Conservation (phyloP, 352 stramenopile species). For the Globisporangium solare region DNA sequence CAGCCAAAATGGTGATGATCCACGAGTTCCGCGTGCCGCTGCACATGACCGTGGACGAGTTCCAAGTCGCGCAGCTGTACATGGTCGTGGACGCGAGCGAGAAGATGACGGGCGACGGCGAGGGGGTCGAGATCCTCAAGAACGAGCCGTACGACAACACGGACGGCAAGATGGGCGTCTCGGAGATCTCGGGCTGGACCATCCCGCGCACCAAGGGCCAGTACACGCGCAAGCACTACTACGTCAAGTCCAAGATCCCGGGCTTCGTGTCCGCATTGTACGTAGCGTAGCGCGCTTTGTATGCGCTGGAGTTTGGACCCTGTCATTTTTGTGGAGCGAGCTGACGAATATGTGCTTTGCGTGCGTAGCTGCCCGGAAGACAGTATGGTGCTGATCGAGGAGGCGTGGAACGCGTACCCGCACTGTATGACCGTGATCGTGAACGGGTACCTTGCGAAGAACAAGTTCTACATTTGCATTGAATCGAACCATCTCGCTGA, state of each 20-base stretch:
- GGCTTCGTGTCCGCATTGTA: constrained; percentile 79
- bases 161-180: constrained; percentile 71
- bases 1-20: constrained; percentile 63
- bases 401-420: constrained; percentile 86
- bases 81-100: constrained; percentile 87
- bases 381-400: constrained; percentile 82
- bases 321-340: neutral
- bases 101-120: constrained; percentile 77
- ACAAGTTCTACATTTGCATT: constrained; percentile 87
- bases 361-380: constrained; percentile 66
- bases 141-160: constrained; percentile 67
- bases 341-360: neutral
- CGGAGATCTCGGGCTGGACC: constrained; percentile 64
- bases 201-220: constrained; percentile 78
- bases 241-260: constrained; percentile 82
- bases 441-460: constrained; percentile 80
- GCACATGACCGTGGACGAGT: constrained; percentile 84
- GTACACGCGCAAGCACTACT: constrained; percentile 89
- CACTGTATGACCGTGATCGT: constrained; percentile 85
- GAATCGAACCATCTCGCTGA: constrained; percentile 74
- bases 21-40: constrained; percentile 86
- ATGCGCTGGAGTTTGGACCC: neutral
- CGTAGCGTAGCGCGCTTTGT: constrained; percentile 1
- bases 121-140: constrained; percentile 85
- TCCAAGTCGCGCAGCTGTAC: constrained; percentile 82